phyloP scores from a whole-genome alignment of 78 protist species.

The Pigoraptor vietnamica region DNA sequence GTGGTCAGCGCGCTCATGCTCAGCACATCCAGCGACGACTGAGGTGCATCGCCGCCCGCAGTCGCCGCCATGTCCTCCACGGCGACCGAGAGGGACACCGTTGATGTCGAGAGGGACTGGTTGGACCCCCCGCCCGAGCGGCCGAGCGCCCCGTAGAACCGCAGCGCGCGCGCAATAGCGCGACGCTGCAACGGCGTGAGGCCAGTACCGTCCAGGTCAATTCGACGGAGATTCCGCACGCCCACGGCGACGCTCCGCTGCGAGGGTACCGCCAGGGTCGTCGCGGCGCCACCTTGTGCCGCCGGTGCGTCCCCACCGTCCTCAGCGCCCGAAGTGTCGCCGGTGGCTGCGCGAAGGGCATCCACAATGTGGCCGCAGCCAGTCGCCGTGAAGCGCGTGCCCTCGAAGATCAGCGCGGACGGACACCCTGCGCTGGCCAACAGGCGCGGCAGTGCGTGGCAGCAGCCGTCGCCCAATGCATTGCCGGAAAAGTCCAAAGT shows the following conservation, averaged over 20 bases:
- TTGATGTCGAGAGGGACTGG: too few relatives aligned
- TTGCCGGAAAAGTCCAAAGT: not conserved
- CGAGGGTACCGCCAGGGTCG: too few relatives aligned
- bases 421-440: not conserved
- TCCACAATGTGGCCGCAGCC: not conserved
- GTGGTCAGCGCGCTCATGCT: not conserved
- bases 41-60: too few relatives aligned
- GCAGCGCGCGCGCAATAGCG: not conserved
- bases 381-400: not conserved
- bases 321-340: not conserved
- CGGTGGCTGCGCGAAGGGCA: not conserved
- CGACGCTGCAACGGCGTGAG: not conserved
- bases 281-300: not conserved
- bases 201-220: not conserved
- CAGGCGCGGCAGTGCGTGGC: not conserved
- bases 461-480: not conserved
- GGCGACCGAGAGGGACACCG: too few relatives aligned
- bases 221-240: not conserved
- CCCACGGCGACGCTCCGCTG: not conserved
- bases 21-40: not conserved
- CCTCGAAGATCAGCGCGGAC: not conserved
- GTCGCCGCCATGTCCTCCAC: too few relatives aligned
- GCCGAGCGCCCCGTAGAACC: not conserved
- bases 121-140: not conserved
- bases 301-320: not conserved